Evolutionary conservation across 768 basidiomycete species (phyloP).

Genomic region (Polyporus arcularius): DNA sequence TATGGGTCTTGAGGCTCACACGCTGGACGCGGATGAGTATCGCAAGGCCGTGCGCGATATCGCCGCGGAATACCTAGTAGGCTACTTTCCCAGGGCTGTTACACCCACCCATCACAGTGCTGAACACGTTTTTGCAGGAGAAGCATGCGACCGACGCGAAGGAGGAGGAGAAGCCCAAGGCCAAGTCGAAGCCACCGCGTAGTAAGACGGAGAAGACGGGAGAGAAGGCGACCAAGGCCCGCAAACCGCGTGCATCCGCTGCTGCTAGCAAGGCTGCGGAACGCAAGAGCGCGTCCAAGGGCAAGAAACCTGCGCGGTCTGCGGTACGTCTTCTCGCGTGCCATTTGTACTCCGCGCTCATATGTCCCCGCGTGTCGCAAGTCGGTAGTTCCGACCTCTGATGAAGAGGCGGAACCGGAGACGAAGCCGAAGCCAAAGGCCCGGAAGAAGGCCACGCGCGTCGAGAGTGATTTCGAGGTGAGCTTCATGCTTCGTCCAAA

Average conservation of each 20-base stretch:
- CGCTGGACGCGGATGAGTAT: constrained; percentile 45
- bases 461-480: constrained; percentile 9
- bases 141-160: not conserved
- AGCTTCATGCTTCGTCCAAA: not conserved
- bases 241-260: not conserved
- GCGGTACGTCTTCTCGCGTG: not conserved
- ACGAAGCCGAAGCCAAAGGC: constrained; percentile 11
- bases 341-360: not conserved
- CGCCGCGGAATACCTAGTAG: constrained; percentile 10
- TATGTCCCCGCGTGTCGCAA: not conserved
- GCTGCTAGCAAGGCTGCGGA: not conserved
- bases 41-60: constrained; percentile 39
- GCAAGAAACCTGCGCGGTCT: constrained; percentile 11
- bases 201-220: not conserved
- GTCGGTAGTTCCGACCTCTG: constrained; percentile 14
- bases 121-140: not conserved
- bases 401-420: constrained; percentile 4
- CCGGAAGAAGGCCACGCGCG: not conserved
- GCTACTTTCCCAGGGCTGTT: not conserved
- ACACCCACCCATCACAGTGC: not conserved
- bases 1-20: constrained; percentile 45
- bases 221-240: not conserved
- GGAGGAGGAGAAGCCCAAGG: not conserved
- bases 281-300: not conserved
- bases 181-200: not conserved